phyloP scores from a whole-genome alignment of 2,329 filamentous ascomycete species.

The Fusarium goolgardi region DNA sequence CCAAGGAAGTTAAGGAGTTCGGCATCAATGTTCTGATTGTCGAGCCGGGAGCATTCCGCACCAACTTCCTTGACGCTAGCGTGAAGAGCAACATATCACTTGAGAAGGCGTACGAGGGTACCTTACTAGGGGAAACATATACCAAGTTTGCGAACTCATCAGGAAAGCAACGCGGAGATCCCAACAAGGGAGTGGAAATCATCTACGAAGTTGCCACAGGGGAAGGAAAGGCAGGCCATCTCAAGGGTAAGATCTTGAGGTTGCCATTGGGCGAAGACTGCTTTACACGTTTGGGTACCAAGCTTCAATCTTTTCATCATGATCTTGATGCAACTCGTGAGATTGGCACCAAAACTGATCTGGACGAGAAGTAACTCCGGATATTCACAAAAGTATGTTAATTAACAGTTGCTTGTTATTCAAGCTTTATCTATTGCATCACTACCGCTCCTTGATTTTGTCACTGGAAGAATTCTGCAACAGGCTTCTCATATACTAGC shows the following conservation, averaged over 20 bases:
- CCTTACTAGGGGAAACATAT: conserved; percentile 42
- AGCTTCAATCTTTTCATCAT: conserved; percentile 32
- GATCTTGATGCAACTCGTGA: conserved; percentile 30
- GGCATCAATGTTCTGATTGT: conserved; percentile 58
- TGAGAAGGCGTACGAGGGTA: conserved; percentile 48
- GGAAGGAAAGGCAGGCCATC: conserved; percentile 44
- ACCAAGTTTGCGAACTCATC: conserved; percentile 44
- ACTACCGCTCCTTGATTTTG: background rate
- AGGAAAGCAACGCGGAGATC: conserved; percentile 55
- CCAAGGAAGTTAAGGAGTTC: conserved; percentile 57
- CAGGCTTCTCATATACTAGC: background rate
- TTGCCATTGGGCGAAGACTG: conserved; percentile 53
- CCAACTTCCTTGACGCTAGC: conserved; percentile 55
- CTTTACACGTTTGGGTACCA: conserved; percentile 44
- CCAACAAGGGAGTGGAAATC: conserved; percentile 51
- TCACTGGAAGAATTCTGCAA: background rate
- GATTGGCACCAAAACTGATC: conserved; percentile 27
- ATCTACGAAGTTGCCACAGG: conserved; percentile 54
- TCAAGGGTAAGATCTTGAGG: conserved; percentile 49
- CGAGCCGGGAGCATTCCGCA: conserved; percentile 63
- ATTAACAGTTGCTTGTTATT: background rate
- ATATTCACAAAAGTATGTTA: background rate
- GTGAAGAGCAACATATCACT: conserved; percentile 35
- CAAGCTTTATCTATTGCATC: background rate
- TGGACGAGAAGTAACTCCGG: conserved; percentile 2